Evolutionary conservation across 2,329 filamentous ascomycete genomes (phyloP), one percentile per base, ranked within the genome.

Genomic region (Ophioceras dolichostomum): DNA sequence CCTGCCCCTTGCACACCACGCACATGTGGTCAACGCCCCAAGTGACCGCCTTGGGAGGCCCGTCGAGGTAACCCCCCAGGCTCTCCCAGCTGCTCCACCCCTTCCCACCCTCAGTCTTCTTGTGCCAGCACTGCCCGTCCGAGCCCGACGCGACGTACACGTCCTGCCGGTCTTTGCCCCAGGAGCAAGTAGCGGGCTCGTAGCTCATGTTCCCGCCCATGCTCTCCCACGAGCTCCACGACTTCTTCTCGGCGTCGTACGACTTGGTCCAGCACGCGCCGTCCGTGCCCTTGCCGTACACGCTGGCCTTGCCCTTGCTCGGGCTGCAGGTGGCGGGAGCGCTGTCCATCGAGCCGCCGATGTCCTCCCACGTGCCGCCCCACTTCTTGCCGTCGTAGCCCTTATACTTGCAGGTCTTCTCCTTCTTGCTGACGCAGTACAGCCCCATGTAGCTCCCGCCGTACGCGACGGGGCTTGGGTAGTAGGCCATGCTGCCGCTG

Each of bases 131-230:
- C 39, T 50, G 42, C 29, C 49, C 43, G 26, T 56, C 49, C 7
- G 39, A 41, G 6, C 50, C 49, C 10, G 51, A 43, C 5, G 49
- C 53, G 22, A 26, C 22, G 32, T 54, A 55, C 10, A 56, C 39
- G 21, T 53, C 48, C 21, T 52, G 44, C 30, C 51, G 45, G 32
- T 52, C 46, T 8, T 36, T 19, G 1, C 43, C 52, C 47, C 48
- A 51, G 0, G 47, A 48, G 28, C 52, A 54, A 6, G 49, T 36
- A 19, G 42, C 41, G 22, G 52, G 48, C 35, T 50, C 42, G 31
- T 46, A 41, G 39, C 46, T 43, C 21, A 54, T 38, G 28, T 44
- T 40, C 3, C 53, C 54, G 33, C 53, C 54, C 32, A 57, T 47
- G 24, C 43, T 39, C 41, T 52, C 49, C 51, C 52, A 54, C n/a